These are phyloP conservation scores for Paraphaeosphaeria sporulosa DNA, from an alignment of 2,329 filamentous ascomycete species.

Conservation along the genomic window DNA sequence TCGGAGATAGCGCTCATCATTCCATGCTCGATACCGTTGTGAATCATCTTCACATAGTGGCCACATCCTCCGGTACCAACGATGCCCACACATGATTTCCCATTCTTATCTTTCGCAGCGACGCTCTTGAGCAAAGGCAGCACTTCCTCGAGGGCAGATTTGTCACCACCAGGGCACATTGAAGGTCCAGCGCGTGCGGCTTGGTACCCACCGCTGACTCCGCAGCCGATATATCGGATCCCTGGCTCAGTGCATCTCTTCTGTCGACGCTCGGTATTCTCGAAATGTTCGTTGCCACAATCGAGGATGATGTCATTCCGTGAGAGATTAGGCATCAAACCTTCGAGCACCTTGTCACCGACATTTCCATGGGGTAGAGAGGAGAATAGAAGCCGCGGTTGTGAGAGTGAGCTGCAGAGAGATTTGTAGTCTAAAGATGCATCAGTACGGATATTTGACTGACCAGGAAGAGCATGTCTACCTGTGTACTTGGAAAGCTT, in stretches of 20 bases:
- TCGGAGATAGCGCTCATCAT: constrained; percentile 73
- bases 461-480: constrained; percentile 11
- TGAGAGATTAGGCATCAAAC: constrained; percentile 60
- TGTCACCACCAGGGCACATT: constrained; percentile 71
- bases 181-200: constrained; percentile 70
- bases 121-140: constrained; percentile 68
- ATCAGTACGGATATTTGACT: constrained; percentile 16
- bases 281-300: constrained; percentile 72
- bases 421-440: constrained; percentile 55
- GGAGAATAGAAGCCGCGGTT: constrained; percentile 61
- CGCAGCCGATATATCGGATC: constrained; percentile 72
- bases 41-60: constrained; percentile 79
- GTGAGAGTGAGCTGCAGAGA: constrained; percentile 58
- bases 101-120: constrained; percentile 68
- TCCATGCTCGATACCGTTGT: constrained; percentile 77
- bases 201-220: constrained; percentile 75
- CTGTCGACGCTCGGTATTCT: constrained; percentile 70
- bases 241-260: constrained; percentile 63
- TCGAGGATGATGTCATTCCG: constrained; percentile 73
- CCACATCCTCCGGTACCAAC: constrained; percentile 70
- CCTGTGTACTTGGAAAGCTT: constrained; percentile 50
- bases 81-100: constrained; percentile 66
- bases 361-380: constrained; percentile 59
- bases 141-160: constrained; percentile 63
- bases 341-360: constrained; percentile 57